Evolutionary conservation across 2,329 filamentous ascomycete species (phyloP).

Genomic region (Colletotrichum agaves): DNA sequence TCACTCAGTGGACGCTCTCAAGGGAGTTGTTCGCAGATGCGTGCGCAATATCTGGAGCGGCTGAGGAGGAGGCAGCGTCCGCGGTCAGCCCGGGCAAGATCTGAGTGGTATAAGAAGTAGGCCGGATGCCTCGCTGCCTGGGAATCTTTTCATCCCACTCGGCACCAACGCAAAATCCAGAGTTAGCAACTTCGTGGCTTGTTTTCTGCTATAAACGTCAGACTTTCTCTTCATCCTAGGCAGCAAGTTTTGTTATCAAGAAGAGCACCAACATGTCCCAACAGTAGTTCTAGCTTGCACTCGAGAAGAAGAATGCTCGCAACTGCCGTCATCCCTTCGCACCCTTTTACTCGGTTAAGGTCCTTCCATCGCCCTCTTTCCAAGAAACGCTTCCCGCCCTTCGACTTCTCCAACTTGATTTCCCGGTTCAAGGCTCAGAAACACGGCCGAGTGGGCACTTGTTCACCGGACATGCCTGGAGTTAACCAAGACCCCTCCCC

Average conservation of each 20-base stretch:
- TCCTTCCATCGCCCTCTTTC: neutral
- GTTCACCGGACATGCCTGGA: slow-evolving; percentile 28
- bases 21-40: slow-evolving; percentile 23
- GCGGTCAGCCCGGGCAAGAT: neutral
- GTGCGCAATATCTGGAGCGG: neutral
- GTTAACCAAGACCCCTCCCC: slow-evolving; percentile 14
- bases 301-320: slow-evolving; percentile 28
- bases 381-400: neutral
- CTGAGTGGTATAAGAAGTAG: neutral
- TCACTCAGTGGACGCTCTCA: neutral
- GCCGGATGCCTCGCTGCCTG: neutral
- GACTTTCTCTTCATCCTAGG: neutral
- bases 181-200: slow-evolving; percentile 3
- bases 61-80: neutral
- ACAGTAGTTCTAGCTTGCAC: slow-evolving; percentile 13
- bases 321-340: neutral
- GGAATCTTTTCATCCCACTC: neutral
- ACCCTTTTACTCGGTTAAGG: neutral
- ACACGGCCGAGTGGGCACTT: slow-evolving; percentile 1
- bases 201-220: neutral
- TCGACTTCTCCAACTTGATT: neutral
- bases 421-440: neutral
- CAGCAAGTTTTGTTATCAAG: neutral
- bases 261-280: slow-evolving; percentile 23
- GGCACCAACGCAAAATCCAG: neutral